A percentile compares a stretch with the other conserved stretches of the same genome.
Conservation (phyloP, 1,284 basidiomycete genomes). For the Cryptococcus wingfieldii region DNA sequence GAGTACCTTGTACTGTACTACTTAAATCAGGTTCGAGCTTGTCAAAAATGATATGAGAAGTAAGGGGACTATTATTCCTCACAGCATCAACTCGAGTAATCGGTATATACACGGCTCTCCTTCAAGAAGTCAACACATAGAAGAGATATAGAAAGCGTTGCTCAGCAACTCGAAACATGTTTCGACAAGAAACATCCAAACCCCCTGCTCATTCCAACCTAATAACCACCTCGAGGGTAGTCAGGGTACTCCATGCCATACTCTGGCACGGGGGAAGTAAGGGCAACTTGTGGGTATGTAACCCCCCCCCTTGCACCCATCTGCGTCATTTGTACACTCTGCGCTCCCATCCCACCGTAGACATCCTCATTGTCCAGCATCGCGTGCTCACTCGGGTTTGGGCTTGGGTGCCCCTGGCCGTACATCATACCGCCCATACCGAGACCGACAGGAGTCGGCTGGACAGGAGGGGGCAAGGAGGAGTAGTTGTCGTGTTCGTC, state of each 20-base stretch:
- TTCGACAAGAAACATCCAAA: too few species aligned
- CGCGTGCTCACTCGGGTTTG: not conserved
- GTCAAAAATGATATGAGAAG: too few species aligned
- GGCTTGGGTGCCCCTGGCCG: not conserved
- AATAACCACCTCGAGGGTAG: too few species aligned
- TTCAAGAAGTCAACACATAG: too few species aligned
- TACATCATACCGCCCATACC: not conserved
- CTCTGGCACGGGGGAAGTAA: too few species aligned
- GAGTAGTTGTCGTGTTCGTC: constrained; percentile 32
- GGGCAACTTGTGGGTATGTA: not conserved
- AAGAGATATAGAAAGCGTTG: not conserved
- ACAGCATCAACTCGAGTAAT: too few species aligned
- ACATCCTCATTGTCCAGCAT: constrained; percentile 3
- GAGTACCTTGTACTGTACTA: too few species aligned
- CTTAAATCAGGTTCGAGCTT: too few species aligned
- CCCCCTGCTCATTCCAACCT: not conserved
- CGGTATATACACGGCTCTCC: too few species aligned
- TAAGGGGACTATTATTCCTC: too few species aligned
- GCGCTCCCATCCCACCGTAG: constrained; percentile 8
- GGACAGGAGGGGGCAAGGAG: constrained; percentile 30
- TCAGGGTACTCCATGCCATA: too few species aligned
- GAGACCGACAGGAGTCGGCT: constrained; percentile 3
- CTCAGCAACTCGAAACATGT: too few species aligned
- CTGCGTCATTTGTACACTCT: not conserved
- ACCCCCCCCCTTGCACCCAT: not conserved